Evolutionary conservation across 805 yeast genomes (phyloP), one percentile per base, ranked within the genome.

Genomic region (Kazachstania viticola): DNA sequence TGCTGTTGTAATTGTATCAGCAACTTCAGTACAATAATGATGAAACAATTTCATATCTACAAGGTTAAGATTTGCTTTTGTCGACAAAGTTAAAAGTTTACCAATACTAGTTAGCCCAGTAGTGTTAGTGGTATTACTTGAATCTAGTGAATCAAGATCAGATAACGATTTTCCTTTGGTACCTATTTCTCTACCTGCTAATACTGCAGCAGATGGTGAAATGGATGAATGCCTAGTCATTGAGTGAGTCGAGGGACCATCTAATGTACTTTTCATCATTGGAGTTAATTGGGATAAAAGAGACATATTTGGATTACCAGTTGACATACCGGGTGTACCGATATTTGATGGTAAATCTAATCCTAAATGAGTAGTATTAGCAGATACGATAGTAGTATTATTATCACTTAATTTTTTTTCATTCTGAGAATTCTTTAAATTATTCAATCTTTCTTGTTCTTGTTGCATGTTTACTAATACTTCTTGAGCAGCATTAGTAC

Each of bases 1-100:
- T 1, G 95, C 93, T 2, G 78, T 84, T 0, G 94, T 79, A 29
- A 88, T 82, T 0, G 96, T 81, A 25, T 75, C 75, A 57, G 94
- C 80, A 4, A 85, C 95, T 25, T 71, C 75, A 0, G 84, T 72
- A 5, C 87, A 77, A 54, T 85, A 88, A 56, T 87, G 94, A 54
- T 83, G 80, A 73, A 88, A 80, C 28, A 88, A 62, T 44, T 79
- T 69, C 38, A 88, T 61, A 54, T 88, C 96, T 21, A 79, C 61
- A 69, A 80, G 62, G 54, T 82, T 80, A 29, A 80, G 58, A 33
- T 50, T 56, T 11, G 56, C 61, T 33, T 52, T 45, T 14, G 45
- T 39, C 17, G 53, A 31, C 38, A 49, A 30, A 25, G 48, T 41
- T 35, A 42, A 33, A 39, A 56, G 25, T 37, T 42, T 28, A 32